These are phyloP conservation scores for Akanthomyces dipterigenus DNA, from an alignment of 2,329 filamentous ascomycete genomes.

Conservation along the genomic window DNA sequence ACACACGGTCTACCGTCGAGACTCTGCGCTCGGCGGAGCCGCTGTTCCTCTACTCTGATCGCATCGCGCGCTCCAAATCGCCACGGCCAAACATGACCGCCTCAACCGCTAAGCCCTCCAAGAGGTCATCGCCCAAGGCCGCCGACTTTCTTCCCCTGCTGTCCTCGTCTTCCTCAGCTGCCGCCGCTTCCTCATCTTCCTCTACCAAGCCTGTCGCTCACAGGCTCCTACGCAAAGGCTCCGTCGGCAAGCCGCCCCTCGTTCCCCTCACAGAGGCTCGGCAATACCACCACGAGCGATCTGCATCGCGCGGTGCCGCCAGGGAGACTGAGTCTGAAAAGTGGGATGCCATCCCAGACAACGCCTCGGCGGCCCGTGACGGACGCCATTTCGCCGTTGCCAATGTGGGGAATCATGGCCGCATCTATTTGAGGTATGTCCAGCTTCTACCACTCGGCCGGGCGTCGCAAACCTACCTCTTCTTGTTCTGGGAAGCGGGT, in stretches of 20 bases:
- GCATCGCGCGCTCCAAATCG: neutral
- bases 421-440: slow-evolving; percentile 73
- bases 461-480: neutral
- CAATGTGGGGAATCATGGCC: slow-evolving; percentile 76
- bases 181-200: neutral
- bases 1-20: slow-evolving; percentile 11
- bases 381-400: slow-evolving; percentile 71
- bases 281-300: slow-evolving; percentile 33
- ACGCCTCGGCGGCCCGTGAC: slow-evolving; percentile 53
- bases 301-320: slow-evolving; percentile 31
- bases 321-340: slow-evolving; percentile 49
- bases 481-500: neutral
- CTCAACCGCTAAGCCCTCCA: neutral
- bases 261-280: slow-evolving; percentile 41
- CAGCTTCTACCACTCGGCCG: neutral
- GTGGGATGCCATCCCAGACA: slow-evolving; percentile 53
- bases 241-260: slow-evolving; percentile 29
- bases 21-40: slow-evolving; percentile 10
- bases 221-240: slow-evolving; percentile 12
- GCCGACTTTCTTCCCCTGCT: neutral
- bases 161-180: neutral
- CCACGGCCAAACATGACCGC: neutral
- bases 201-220: neutral
- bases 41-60: neutral
- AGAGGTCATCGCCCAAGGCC: slow-evolving; percentile 4